Conservation (phyloP, 78 protist genomes). For the Blattamonas nauphoetae region DNA sequence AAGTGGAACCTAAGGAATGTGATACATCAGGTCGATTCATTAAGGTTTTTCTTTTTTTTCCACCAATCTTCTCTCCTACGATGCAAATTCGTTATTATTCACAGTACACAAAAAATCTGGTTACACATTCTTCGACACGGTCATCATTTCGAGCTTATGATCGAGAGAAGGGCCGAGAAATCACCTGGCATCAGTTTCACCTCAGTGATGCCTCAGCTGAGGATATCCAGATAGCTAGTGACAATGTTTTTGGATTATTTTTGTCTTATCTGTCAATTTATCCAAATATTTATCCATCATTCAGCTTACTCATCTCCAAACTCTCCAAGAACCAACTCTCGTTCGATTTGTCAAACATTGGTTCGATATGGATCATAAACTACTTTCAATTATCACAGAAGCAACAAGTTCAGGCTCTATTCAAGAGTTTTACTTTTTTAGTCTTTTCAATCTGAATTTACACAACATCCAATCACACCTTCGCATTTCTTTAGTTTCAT, state of each 20-base stretch:
- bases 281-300: background rate
- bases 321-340: background rate
- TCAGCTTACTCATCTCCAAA: background rate
- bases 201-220: background rate
- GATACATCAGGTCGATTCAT: too few species aligned
- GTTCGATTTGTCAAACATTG: background rate
- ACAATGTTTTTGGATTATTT: background rate
- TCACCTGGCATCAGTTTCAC: background rate
- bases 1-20: too few species aligned
- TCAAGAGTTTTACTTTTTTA: background rate
- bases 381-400: background rate
- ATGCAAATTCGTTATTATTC: too few species aligned
- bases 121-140: too few species aligned
- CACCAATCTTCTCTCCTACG: too few species aligned
- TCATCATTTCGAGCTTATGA: background rate
- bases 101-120: too few species aligned
- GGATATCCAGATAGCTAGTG: background rate
- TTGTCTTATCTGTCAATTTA: background rate
- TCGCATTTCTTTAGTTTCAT: background rate
- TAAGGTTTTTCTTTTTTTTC: too few species aligned
- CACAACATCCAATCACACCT: background rate
- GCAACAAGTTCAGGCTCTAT: background rate
- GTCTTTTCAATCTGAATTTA: background rate
- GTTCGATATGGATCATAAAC: background rate
- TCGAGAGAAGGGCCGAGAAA: background rate